Percentiles rank a stretch among this genome's conserved stretches.
Evolutionary conservation across 2,329 filamentous ascomycete genomes (phyloP).

Genomic region (Myrmaecium sp.): DNA sequence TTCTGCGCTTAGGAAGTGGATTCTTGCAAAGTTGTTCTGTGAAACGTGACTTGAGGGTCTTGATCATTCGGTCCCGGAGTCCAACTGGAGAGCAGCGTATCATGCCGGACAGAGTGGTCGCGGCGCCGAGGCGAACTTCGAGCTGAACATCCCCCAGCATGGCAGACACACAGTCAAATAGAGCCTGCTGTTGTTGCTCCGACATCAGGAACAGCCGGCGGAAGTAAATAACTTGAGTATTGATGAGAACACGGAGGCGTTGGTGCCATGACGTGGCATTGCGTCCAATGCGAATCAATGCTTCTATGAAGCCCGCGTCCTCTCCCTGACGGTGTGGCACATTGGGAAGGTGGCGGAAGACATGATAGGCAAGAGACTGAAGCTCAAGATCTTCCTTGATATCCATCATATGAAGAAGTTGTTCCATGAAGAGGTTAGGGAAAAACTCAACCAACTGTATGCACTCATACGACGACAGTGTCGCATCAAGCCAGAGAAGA

Average conservation of each 20-base stretch:
- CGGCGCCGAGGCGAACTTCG: conserved; percentile 86
- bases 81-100: conserved; percentile 79
- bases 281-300: conserved; percentile 75
- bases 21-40: conserved; percentile 62
- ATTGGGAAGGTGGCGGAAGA: conserved; percentile 91
- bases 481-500: conserved; percentile 83
- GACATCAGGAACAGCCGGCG: conserved; percentile 79
- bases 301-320: conserved; percentile 67
- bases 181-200: conserved; percentile 52
- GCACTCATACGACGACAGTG: conserved; percentile 81
- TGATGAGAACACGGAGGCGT: conserved; percentile 81
- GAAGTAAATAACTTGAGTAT: conserved; percentile 98
- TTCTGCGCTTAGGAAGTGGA: conserved; percentile 58
- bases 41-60: conserved; percentile 62
- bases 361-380: conserved; percentile 85
- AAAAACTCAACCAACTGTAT: conserved; percentile 85
- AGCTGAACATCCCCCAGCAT: conserved; percentile 89
- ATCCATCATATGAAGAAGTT: conserved; percentile 98
- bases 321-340: conserved; percentile 81
- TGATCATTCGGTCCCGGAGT: conserved; percentile 64
- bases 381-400: conserved; percentile 96
- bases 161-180: conserved; percentile 84
- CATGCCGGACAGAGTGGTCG: conserved; percentile 88
- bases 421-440: conserved; percentile 72
- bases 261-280: conserved; percentile 86